Evolutionary conservation across 116 monocot species (phyloP).

Genomic region (Papilionanthe hybrid): DNA sequence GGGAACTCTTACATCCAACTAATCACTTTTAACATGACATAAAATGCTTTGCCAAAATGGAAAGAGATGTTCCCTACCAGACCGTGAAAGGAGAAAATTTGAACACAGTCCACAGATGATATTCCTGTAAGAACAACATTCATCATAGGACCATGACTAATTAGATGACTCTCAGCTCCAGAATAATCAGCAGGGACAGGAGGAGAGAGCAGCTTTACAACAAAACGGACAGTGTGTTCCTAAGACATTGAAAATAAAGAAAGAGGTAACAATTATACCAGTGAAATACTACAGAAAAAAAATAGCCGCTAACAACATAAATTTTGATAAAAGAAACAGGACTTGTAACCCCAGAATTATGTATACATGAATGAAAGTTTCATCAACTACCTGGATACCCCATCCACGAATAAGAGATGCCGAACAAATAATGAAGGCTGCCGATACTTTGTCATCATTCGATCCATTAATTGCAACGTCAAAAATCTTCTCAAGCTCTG

Average conservation of each 20-base stretch:
- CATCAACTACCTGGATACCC: constrained; percentile 77
- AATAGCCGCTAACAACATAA: not conserved
- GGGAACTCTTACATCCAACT: not conserved
- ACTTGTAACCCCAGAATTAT: not conserved
- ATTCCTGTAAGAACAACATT: constrained; percentile 84
- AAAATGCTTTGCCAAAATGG: not conserved
- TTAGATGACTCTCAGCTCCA: constrained; percentile 74
- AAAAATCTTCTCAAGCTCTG: constrained; percentile 85
- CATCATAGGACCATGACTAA: constrained; percentile 70
- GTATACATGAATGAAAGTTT: not conserved
- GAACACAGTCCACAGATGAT: constrained; percentile 90
- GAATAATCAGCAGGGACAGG: constrained; percentile 65
- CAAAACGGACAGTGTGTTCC: constrained; percentile 83
- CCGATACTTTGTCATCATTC: constrained; percentile 75
- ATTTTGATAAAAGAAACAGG: not conserved
- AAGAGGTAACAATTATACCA: constrained; percentile 1
- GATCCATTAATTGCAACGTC: constrained; percentile 75
- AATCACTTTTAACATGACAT: not conserved
- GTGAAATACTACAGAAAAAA: not conserved
- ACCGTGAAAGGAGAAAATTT: constrained; percentile 94
- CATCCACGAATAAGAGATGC: constrained; percentile 87
- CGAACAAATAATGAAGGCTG: constrained; percentile 84
- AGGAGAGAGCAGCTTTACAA: constrained; percentile 82
- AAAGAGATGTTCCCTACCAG: constrained; percentile 44
- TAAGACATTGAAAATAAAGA: constrained; percentile 16